These are phyloP conservation scores for Corymbia maculata DNA, from an alignment of 345 rosid species.

Conservation along the genomic window DNA sequence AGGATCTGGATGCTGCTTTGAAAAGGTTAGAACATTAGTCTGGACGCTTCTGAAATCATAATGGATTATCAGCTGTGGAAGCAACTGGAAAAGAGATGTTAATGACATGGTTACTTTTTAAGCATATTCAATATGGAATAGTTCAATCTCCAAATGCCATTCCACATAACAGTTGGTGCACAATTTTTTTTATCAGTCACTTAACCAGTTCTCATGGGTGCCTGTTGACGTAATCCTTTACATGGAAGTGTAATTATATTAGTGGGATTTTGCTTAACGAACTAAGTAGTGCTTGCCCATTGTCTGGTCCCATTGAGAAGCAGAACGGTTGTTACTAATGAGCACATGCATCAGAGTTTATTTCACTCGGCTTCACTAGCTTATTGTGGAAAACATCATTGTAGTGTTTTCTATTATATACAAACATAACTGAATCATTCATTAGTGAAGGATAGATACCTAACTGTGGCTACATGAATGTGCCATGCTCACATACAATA, in stretches of 20 bases:
- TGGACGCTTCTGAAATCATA: not conserved
- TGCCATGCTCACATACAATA: not conserved
- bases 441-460: not conserved
- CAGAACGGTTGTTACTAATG: not conserved
- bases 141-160: not conserved
- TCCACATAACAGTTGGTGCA: not conserved
- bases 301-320: not conserved
- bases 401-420: not conserved
- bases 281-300: not conserved
- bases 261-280: not conserved
- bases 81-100: not conserved
- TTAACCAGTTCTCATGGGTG: not conserved
- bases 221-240: not conserved
- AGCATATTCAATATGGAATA: not conserved
- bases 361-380: not conserved
- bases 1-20: slow-evolving; percentile 20
- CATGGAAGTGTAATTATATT: not conserved
- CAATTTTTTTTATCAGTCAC: not conserved
- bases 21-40: slow-evolving; percentile 21
- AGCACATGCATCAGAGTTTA: not conserved
- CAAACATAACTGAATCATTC: not conserved
- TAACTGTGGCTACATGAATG: not conserved
- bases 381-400: not conserved
- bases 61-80: not conserved
- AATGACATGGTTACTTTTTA: not conserved